These are phyloP conservation scores for Tolypocladium inflatum DNA, from an alignment of 2,329 filamentous ascomycete genomes.

Conservation along the genomic window DNA sequence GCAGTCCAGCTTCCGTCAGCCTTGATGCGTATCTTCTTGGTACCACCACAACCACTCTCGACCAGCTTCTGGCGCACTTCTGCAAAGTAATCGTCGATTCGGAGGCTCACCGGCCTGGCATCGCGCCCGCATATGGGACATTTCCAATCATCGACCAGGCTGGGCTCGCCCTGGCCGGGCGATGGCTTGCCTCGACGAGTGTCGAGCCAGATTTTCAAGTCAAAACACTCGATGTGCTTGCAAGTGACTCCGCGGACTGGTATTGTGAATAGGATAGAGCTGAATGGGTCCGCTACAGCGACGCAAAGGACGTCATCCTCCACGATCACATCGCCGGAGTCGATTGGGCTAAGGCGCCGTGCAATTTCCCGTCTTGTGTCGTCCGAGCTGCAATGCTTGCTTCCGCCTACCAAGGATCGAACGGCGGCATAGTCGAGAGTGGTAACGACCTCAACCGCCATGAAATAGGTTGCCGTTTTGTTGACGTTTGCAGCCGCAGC, in stretches of 20 bases:
- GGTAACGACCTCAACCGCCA: conserved; percentile 63
- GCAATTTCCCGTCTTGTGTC: conserved; percentile 50
- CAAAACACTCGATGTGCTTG: conserved; percentile 79
- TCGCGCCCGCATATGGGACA: conserved; percentile 78
- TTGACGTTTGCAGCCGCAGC: conserved; percentile 15
- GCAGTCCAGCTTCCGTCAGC: conserved; percentile 23
- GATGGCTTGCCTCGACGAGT: conserved; percentile 45
- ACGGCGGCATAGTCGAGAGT: conserved; percentile 38
- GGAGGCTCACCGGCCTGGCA: conserved; percentile 61
- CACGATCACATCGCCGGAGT: conserved; percentile 51
- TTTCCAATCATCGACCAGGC: conserved; percentile 63
- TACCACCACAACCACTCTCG: conserved; percentile 8
- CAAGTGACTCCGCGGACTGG: conserved; percentile 67
- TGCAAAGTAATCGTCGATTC: conserved; percentile 65
- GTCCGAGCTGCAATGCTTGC: conserved; percentile 29
- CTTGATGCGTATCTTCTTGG: conserved; percentile 19
- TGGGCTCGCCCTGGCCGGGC: conserved; percentile 32
- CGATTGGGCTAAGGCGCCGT: conserved; percentile 25
- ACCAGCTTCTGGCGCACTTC: conserved; percentile 48
- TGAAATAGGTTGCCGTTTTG: conserved; percentile 30
- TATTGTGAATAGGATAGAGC: conserved; percentile 50
- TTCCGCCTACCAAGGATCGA: conserved; percentile 25
- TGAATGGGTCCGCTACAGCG: conserved; percentile 60
- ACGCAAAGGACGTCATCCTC: conserved; percentile 45
- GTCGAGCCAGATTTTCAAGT: conserved; percentile 70